Evolutionary conservation across 2,329 filamentous ascomycete genomes (phyloP).

Genomic region (Fusarium secorum): DNA sequence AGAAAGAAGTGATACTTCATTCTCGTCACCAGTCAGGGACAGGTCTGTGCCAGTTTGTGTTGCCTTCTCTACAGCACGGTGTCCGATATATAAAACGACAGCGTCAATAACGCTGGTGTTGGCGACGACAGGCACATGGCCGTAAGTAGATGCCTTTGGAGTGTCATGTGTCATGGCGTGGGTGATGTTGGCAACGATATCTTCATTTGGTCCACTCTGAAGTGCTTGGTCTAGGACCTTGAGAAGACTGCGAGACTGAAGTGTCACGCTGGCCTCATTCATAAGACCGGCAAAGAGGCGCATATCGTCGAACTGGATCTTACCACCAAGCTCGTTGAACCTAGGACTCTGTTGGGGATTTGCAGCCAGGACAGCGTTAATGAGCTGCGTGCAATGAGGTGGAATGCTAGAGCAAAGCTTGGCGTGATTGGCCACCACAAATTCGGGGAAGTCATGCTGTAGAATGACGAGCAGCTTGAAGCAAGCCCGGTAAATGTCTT

Average conservation of each 20-base stretch:
- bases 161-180: slow-evolving; percentile 72
- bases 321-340: slow-evolving; percentile 73
- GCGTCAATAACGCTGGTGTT: slow-evolving; percentile 79
- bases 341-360: slow-evolving; percentile 76
- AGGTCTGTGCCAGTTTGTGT: slow-evolving; percentile 66
- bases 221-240: slow-evolving; percentile 67
- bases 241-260: slow-evolving; percentile 64
- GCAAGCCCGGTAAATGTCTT: slow-evolving; percentile 84
- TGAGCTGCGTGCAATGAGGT: slow-evolving; percentile 82
- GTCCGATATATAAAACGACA: slow-evolving; percentile 82
- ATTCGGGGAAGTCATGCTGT: slow-evolving; percentile 95
- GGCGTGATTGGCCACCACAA: slow-evolving; percentile 86
- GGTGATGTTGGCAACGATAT: slow-evolving; percentile 78
- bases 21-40: slow-evolving; percentile 51
- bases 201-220: slow-evolving; percentile 70
- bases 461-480: slow-evolving; percentile 84
- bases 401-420: slow-evolving; percentile 83
- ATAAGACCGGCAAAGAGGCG: slow-evolving; percentile 71
- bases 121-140: slow-evolving; percentile 71
- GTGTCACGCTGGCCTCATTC: slow-evolving; percentile 66
- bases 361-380: slow-evolving; percentile 87
- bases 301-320: slow-evolving; percentile 78
- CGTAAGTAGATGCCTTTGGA: slow-evolving; percentile 68
- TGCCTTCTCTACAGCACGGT: slow-evolving; percentile 70
- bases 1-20: slow-evolving; percentile 75